Evolutionary conservation across 371 early-diverging fungal species (phyloP), one percentile per base, ranked within the genome.

Genomic region (Rhizopus delemar): DNA sequence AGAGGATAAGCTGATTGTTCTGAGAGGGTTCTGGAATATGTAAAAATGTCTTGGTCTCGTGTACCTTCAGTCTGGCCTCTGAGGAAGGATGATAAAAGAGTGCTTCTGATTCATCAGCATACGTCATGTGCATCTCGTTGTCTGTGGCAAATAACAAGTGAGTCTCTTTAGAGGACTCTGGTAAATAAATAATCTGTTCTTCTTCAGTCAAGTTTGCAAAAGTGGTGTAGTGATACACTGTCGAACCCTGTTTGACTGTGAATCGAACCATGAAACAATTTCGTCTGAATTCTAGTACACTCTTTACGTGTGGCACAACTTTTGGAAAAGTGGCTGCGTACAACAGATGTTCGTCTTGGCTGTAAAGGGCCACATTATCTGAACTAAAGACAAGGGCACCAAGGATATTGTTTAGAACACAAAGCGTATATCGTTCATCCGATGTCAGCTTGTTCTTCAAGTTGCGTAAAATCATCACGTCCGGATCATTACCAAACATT

Each of bases 401-500:
- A 4, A 85, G 58, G 11, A 85, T 62, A 38, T 85, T 83, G 60
- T 85, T 85, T 32, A 85, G 56, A 0, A 80, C 66, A 61, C 82
- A 78, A 13, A 85, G 57, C 0, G 86, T 82, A 39, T 77, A 73
- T 13, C 78, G 73, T 45, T 85, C 83, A 11, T 71, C 69, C 5
- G 59, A 53, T 6, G 51, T 81, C 15, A 85, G 59, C 57, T 77
- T 80, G 57, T 82, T 80, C 50, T 81, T 77, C 58, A 65, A 69
- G 22, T 79, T 71, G 3, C 86, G 80, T 15, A 83, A 48, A 22
- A 83, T 81, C 73, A 76, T 80, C n/a, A 85, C 86, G 38, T 85
- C 86, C 9, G 86, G 83, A 39, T 85, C 86, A 52, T 83, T 85
- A 33, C 86, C 86, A 71, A 83, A 85, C 78, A 83, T 80, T 31